phyloP scores from a whole-genome alignment of 2,329 filamentous ascomycete genomes.

The Xylariaceae sp. region DNA sequence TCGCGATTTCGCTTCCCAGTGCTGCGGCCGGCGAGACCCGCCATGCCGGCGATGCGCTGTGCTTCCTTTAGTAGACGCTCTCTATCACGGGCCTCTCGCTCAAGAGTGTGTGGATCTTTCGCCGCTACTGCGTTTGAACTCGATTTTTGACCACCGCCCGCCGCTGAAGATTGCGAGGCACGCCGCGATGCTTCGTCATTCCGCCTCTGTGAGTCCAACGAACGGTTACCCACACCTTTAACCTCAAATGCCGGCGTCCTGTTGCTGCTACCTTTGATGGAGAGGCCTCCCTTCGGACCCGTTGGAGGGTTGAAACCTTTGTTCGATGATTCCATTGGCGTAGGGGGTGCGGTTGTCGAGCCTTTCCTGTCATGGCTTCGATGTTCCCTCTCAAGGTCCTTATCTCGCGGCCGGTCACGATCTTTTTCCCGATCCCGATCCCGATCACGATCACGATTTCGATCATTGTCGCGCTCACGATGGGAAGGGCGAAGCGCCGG shows the following conservation, averaged over 20 bases:
- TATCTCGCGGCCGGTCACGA: slow-evolving; percentile 21
- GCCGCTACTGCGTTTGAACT: slow-evolving; percentile 13
- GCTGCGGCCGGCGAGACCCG: slow-evolving; percentile 43
- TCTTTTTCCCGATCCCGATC: slow-evolving; percentile 17
- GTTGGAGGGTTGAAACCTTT: slow-evolving; percentile 39
- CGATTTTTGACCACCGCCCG: slow-evolving; percentile 21
- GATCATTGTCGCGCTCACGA: slow-evolving; percentile 38
- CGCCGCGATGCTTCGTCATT: slow-evolving; percentile 32
- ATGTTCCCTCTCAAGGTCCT: slow-evolving; percentile 34
- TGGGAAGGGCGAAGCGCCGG: no score
- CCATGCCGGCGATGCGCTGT: slow-evolving; percentile 58
- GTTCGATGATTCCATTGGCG: slow-evolving; percentile 31
- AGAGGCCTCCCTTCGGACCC: slow-evolving; percentile 33
- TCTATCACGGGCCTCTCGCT: slow-evolving; percentile 61
- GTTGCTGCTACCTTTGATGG: slow-evolving; percentile 25
- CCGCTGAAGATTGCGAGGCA: slow-evolving; percentile 32
- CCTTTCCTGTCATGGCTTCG: slow-evolving; percentile 32
- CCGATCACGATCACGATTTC: slow-evolving; percentile 31
- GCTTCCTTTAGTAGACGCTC: slow-evolving; percentile 64
- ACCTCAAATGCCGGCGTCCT: slow-evolving; percentile 26
- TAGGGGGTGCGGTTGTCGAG: slow-evolving; percentile 27
- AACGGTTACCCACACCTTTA: slow-evolving; percentile 31
- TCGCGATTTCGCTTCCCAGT: slow-evolving; percentile 45
- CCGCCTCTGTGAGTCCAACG: slow-evolving; percentile 23
- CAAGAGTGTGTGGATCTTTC: slow-evolving; percentile 61